Conservation (phyloP, 345 rosid genomes). For the Linum tenue region DNA sequence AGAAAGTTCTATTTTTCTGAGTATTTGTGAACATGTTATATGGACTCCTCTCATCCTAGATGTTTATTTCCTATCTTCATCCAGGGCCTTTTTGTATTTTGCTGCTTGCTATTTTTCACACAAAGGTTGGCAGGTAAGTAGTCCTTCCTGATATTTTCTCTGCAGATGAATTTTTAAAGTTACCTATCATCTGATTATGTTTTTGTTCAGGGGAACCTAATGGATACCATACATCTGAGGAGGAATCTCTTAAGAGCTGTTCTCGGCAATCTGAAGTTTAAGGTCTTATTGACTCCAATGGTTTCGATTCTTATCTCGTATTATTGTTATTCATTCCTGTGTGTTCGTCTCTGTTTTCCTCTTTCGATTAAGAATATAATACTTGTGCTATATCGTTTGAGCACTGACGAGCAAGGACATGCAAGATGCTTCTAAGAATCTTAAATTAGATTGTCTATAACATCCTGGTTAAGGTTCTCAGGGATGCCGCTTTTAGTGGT, state of each 20-base stretch:
- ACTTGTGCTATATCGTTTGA: background rate
- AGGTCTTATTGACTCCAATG: constrained; percentile 37
- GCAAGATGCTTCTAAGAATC: too few species aligned
- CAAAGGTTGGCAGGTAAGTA: constrained; percentile 77
- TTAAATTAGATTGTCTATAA: too few species aligned
- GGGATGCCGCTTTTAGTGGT: too few species aligned
- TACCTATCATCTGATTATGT: background rate
- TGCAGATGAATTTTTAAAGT: background rate
- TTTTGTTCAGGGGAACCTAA: constrained; percentile 61
- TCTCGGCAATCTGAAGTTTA: constrained; percentile 44
- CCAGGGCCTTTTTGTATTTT: constrained; percentile 81
- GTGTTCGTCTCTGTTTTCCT: background rate
- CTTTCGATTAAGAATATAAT: background rate
- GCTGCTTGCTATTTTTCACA: constrained; percentile 65
- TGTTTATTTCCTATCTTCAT: constrained; percentile 20
- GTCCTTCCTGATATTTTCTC: background rate
- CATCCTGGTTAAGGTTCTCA: too few species aligned
- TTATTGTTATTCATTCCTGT: background rate
- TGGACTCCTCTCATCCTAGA: constrained; percentile 5
- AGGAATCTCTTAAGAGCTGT: constrained; percentile 58
- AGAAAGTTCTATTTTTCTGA: background rate
- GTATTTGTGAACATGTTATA: background rate
- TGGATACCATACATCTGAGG: constrained; percentile 65
- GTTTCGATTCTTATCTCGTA: background rate
- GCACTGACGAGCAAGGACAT: too few species aligned